These are phyloP conservation scores for Cryphonectria carpinicola DNA, from an alignment of 2,329 filamentous ascomycete species.

Conservation along the genomic window DNA sequence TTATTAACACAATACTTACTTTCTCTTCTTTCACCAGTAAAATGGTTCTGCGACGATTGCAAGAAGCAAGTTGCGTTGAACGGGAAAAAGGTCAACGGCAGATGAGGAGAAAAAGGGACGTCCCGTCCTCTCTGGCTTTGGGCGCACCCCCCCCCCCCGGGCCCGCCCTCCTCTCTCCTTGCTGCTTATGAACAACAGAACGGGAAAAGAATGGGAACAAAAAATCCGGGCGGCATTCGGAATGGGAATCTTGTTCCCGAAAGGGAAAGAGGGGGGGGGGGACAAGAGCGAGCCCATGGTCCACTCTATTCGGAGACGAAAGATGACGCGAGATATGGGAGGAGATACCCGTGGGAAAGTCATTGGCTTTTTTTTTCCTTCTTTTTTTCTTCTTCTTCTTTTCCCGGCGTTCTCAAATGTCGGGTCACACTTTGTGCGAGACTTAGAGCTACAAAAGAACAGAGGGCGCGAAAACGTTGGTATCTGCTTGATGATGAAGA, in stretches of 20 bases:
- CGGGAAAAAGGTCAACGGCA: slow-evolving; percentile 55
- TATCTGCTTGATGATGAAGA: neutral
- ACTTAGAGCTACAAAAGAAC: neutral
- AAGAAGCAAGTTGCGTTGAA: slow-evolving; percentile 65
- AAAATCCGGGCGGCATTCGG: neutral
- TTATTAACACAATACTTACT: slow-evolving; percentile 38
- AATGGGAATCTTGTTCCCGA: neutral
- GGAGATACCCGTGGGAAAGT: slow-evolving; percentile 18
- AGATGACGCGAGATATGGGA: neutral
- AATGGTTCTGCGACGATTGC: slow-evolving; percentile 84
- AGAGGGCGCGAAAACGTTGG: neutral
- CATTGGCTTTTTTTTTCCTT: neutral
- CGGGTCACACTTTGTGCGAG: neutral
- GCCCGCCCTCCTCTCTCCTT: neutral
- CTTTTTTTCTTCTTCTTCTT: neutral
- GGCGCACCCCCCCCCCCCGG: neutral
- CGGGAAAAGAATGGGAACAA: neutral
- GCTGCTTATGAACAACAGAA: neutral
- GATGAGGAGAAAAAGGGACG: slow-evolving; percentile 38
- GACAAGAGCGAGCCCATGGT: neutral
- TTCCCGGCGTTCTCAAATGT: neutral
- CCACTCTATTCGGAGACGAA: neutral
- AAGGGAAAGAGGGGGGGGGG: no score
- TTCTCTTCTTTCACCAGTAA: slow-evolving; percentile 52
- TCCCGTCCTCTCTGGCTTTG: neutral